Conservation (phyloP, 257 asterid genomes). For the Capsicum rhomboideum region DNA sequence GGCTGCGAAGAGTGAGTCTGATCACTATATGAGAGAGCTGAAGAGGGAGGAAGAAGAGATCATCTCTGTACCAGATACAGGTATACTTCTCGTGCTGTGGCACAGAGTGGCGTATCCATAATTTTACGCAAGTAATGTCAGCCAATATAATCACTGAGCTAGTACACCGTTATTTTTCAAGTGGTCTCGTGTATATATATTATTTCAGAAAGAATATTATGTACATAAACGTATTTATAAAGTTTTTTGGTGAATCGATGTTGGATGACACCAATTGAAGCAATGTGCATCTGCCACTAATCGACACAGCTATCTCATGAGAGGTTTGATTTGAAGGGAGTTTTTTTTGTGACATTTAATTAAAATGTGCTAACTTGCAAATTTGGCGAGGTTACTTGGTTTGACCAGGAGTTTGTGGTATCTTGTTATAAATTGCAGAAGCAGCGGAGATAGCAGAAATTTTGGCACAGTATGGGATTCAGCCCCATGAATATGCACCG, state of each 20-base stretch:
- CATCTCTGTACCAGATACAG: conserved; percentile 77
- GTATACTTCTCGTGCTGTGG: conserved; percentile 15
- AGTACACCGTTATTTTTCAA: not conserved
- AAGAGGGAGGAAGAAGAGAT: conserved; percentile 86
- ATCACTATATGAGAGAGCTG: conserved; percentile 73
- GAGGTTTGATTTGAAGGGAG: not conserved
- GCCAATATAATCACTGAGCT: too few species aligned
- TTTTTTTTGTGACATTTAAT: not conserved
- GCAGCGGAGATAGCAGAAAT: conserved; percentile 99
- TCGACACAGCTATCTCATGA: not conserved
- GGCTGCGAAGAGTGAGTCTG: conserved; percentile 95
- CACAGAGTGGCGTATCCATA: not conserved
- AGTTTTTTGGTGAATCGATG: too few species aligned
- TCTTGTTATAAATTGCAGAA: conserved; percentile 36
- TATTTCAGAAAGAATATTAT: not conserved
- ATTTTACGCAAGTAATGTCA: not conserved
- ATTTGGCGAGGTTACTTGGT: not conserved
- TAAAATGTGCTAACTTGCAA: not conserved
- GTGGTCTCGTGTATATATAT: not conserved
- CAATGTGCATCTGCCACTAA: not conserved
- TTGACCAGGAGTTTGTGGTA: not conserved
- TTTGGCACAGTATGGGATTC: conserved; percentile 65
- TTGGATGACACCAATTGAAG: not conserved
- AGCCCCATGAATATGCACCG: conserved; percentile 69
- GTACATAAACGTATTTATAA: not conserved